These are phyloP conservation scores for Ziziphus jujuba DNA, from an alignment of 306 rosid species.

Conservation along the genomic window DNA sequence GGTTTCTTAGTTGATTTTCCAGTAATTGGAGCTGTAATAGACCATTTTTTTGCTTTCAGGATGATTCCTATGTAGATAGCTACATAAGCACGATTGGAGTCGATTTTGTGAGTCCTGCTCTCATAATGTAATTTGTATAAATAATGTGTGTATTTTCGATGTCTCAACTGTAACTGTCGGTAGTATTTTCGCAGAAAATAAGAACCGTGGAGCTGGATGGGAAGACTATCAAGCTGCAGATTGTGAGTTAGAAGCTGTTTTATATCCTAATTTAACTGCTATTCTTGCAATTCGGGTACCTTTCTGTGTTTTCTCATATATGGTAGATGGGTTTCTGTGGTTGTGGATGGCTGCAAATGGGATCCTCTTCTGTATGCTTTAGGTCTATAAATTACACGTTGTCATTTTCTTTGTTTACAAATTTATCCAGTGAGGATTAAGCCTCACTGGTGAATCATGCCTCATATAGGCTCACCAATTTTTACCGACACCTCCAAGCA, in stretches of 20 bases:
- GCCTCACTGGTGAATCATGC: too few species aligned
- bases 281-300: too few species aligned
- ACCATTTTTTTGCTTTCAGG: conserved; percentile 37
- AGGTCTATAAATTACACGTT: too few species aligned
- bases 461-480: too few species aligned
- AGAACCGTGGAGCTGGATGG: conserved; percentile 90
- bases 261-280: background rate
- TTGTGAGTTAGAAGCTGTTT: conserved; percentile 54
- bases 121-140: background rate
- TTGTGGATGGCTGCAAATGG: too few species aligned
- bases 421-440: too few species aligned
- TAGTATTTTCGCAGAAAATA: conserved; percentile 62
- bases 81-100: conserved; percentile 96
- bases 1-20: background rate
- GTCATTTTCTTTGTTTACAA: too few species aligned
- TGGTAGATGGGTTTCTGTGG: too few species aligned
- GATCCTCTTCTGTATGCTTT: too few species aligned
- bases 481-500: too few species aligned
- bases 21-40: background rate
- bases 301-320: too few species aligned
- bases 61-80: conserved; percentile 93
- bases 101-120: conserved; percentile 65
- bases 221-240: conserved; percentile 90
- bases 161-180: background rate
- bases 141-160: background rate